These are phyloP conservation scores for Eucalyptus curtisii DNA, from an alignment of 345 rosid species.

Conservation along the genomic window DNA sequence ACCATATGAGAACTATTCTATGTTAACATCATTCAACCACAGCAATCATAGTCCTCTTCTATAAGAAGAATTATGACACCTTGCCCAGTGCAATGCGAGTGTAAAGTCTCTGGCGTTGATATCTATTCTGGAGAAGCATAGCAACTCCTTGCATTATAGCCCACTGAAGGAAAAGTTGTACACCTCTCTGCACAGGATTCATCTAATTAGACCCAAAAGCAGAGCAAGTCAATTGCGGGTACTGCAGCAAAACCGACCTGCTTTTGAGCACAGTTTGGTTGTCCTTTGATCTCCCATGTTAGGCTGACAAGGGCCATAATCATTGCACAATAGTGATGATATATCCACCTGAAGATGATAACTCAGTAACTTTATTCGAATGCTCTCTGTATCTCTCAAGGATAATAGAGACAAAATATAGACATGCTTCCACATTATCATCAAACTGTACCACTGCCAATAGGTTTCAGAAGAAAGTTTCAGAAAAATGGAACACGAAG, in stretches of 20 bases:
- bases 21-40: neutral
- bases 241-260: conserved; percentile 32
- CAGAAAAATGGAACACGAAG: neutral
- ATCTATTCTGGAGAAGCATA: conserved; percentile 97
- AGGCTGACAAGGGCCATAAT: conserved; percentile 96
- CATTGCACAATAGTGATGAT: conserved; percentile 98
- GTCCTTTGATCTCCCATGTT: conserved; percentile 98
- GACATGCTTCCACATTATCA: neutral
- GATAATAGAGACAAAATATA: neutral
- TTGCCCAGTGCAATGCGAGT: conserved; percentile 98
- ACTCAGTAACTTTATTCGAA: neutral
- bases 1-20: neutral
- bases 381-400: neutral
- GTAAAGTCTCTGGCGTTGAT: conserved; percentile 97
- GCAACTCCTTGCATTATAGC: conserved; percentile 99
- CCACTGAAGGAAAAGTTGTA: conserved; percentile 96
- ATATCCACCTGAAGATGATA: conserved; percentile 72
- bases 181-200: conserved; percentile 65
- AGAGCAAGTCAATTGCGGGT: neutral
- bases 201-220: neutral
- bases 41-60: neutral
- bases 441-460: neutral
- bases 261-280: conserved; percentile 86
- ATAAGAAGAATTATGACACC: conserved; percentile 18
- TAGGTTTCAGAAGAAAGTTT: neutral